phyloP scores from a whole-genome alignment of 2,329 filamentous ascomycete genomes.

The Fusarium poae region DNA sequence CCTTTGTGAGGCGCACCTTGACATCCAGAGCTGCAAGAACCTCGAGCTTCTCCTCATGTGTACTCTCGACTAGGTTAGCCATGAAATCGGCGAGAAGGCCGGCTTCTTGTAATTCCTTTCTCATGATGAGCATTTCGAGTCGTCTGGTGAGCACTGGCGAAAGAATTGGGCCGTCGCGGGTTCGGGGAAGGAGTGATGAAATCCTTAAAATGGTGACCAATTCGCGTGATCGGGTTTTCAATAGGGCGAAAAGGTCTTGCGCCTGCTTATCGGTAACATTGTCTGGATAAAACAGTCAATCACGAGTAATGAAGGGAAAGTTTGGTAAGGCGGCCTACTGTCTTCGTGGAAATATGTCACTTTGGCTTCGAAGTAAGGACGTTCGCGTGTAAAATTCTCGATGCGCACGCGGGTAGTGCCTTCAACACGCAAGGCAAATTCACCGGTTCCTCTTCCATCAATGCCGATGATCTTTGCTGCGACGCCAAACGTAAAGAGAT shows the following conservation, averaged over 20 bases:
- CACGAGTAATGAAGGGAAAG: slow-evolving; percentile 2
- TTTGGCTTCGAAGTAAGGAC: slow-evolving; percentile 88
- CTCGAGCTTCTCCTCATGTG: slow-evolving; percentile 90
- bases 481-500: slow-evolving; percentile 87
- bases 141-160: slow-evolving; percentile 88
- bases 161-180: slow-evolving; percentile 72
- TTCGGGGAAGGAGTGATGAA: slow-evolving; percentile 83
- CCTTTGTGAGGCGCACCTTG: slow-evolving; percentile 81
- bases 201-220: slow-evolving; percentile 86
- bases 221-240: slow-evolving; percentile 89
- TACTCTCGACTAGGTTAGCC: slow-evolving; percentile 89
- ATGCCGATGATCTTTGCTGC: slow-evolving; percentile 83
- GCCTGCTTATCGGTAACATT: slow-evolving; percentile 68
- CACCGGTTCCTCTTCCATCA: slow-evolving; percentile 78
- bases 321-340: slow-evolving; percentile 60
- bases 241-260: slow-evolving; percentile 78
- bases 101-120: slow-evolving; percentile 84
- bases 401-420: slow-evolving; percentile 83
- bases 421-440: slow-evolving; percentile 88
- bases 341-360: slow-evolving; percentile 79
- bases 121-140: slow-evolving; percentile 87
- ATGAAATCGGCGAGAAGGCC: slow-evolving; percentile 94
- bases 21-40: slow-evolving; percentile 85
- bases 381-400: slow-evolving; percentile 74
- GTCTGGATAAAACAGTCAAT: slow-evolving; percentile 43